A percentile compares a stretch with the other conserved stretches of the same genome.
These are phyloP conservation scores for Hypoxylon rubiginosum DNA, from an alignment of 2,329 filamentous ascomycete species.

Conservation along the genomic window DNA sequence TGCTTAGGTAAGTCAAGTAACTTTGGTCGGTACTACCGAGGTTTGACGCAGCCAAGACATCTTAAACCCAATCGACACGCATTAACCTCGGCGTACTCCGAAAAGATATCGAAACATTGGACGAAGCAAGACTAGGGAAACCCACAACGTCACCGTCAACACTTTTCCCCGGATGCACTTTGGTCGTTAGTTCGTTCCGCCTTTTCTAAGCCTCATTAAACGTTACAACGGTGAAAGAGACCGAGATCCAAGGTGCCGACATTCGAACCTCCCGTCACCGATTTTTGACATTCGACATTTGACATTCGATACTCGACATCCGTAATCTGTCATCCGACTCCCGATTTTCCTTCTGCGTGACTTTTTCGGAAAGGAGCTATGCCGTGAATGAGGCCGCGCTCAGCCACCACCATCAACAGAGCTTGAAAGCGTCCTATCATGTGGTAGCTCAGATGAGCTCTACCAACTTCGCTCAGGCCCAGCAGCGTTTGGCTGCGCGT, in stretches of 20 bases:
- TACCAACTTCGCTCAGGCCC: conserved; percentile 86
- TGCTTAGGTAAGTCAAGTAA: conserved; percentile 20
- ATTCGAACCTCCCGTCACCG: background rate
- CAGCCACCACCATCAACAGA: conserved; percentile 4
- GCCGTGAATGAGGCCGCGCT: conserved; percentile 24
- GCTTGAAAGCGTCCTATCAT: conserved; percentile 27
- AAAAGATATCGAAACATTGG: conserved; percentile 10
- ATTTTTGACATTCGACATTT: background rate
- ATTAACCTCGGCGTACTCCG: conserved; percentile 41
- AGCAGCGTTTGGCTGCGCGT: conserved; percentile 86
- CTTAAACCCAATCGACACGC: conserved; percentile 19
- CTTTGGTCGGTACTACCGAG: conserved; percentile 31
- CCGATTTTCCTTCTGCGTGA: conserved; percentile 1
- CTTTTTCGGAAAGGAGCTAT: conserved; percentile 11
- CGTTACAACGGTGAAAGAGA: conserved; percentile 29
- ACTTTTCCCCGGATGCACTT: conserved; percentile 30
- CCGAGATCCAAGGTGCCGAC: background rate
- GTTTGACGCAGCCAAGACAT: conserved; percentile 27
- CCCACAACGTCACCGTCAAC: conserved; percentile 36
- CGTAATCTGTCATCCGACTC: background rate
- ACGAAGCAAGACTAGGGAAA: no score
- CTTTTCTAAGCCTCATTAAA: conserved; percentile 43
- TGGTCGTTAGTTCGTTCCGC: conserved; percentile 22
- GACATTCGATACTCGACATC: background rate
- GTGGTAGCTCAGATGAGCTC: conserved; percentile 59